Base-by-base conservation (phyloP, 2,329 filamentous ascomycete species). In the Cladosporium phlei region DNA sequence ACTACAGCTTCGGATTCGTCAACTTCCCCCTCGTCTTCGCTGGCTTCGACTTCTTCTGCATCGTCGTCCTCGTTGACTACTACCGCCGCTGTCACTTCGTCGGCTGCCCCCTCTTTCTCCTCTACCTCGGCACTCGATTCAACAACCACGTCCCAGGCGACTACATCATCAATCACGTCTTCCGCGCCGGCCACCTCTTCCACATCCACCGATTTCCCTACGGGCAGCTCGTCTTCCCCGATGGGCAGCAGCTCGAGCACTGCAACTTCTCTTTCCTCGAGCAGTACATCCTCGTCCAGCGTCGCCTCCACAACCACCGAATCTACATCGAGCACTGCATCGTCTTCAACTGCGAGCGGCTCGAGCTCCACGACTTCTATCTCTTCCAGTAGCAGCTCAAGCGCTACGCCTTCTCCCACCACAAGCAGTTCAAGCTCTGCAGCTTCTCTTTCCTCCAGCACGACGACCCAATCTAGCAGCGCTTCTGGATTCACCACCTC, bases 401-500 rank as follows among this genome's bases (percentile, higher is more conserved):
- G 16, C 17, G 38, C 47, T 9, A 24, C 42, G 2, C 16, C 48
- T 12, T 35, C 51, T 12, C 14, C 30, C 5, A 27, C 42, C 20
- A 28, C 19, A 17, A 39, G 30, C 27, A 33, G 42, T 3, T 35
- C 40, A 11, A 16, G n/a, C 10, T 11, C 39, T 14, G 12, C 22
- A 3, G 24, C 12, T 3, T 24, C 39, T 17, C 21, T 29, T 12
- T 20, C 25, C 4, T 34, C 35, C 3, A 33, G 17, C 19, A 21
- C 44, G 3, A 38, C 39, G 2, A 46, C 27, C 12, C 37, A 45
- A 4, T 38, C 46, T 2, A 42, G 44, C 24, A 38, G 44, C 10
- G 20, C 33, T 29, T 33, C 28, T 20, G 20, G n/a, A 6, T 40
- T 34, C 2, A 28, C 21, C 5, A 43, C 30, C 17, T 20, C 33